These are phyloP conservation scores for Zymoseptoria tritici DNA, from an alignment of 2,329 filamentous ascomycete species.

Conservation along the genomic window DNA sequence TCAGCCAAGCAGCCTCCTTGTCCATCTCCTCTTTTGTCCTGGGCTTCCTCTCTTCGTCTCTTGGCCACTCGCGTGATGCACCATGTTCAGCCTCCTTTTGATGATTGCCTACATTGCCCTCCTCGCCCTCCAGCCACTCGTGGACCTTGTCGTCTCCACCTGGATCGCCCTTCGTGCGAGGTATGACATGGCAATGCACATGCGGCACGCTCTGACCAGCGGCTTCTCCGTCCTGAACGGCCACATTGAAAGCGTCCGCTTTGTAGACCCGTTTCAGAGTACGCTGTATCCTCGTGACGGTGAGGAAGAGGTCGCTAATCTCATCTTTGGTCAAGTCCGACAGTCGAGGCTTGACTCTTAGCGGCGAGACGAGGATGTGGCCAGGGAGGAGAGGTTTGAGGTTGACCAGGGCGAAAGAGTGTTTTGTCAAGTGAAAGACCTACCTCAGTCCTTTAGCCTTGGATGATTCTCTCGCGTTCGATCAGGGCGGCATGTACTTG, in stretches of 20 bases:
- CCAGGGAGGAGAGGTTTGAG: constrained; percentile 89
- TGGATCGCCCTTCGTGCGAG: constrained; percentile 54
- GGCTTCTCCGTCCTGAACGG: constrained; percentile 84
- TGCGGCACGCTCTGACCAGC: constrained; percentile 92
- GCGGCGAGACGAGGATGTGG: constrained; percentile 84
- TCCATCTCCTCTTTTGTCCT: constrained; percentile 70
- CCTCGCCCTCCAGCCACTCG: constrained; percentile 71
- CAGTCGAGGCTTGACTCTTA: constrained; percentile 57
- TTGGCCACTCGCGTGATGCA: constrained; percentile 52
- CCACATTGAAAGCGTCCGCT: constrained; percentile 79
- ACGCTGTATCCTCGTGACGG: constrained; percentile 64
- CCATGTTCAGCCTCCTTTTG: constrained; percentile 50
- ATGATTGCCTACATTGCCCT: constrained; percentile 71
- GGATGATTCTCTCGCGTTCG: constrained; percentile 2
- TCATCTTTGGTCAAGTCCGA: constrained; percentile 65
- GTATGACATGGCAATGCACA: constrained; percentile 88
- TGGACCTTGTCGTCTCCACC: constrained; percentile 70
- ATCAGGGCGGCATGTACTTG: constrained; percentile 29
- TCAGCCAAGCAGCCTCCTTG: constrained; percentile 64
- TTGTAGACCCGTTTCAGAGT: constrained; percentile 60
- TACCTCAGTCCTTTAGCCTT: constrained; percentile 33
- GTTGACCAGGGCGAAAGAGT: constrained; percentile 86
- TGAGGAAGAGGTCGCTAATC: constrained; percentile 77
- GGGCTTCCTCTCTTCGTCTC: constrained; percentile 56
- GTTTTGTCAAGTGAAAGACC: constrained; percentile 78